Evolutionary conservation across 2,329 filamentous ascomycete species (phyloP), one percentile per base, ranked within the genome.

Genomic region (Emmonsiellopsis sp.): DNA sequence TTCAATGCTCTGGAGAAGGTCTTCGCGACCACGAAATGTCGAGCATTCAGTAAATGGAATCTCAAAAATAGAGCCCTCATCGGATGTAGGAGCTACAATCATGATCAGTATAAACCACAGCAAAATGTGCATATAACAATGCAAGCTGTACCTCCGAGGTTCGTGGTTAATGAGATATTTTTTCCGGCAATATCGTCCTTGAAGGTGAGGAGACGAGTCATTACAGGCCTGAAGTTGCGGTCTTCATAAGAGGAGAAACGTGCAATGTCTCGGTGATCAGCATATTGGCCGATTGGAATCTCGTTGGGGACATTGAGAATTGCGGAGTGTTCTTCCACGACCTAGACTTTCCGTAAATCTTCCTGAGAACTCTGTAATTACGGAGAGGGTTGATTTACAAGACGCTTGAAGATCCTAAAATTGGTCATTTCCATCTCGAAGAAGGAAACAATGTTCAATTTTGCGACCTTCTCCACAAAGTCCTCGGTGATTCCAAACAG

Each of bases 201-300:
- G 21, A 53, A 50, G 17, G n/a, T 39, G 13, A 32, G 13, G 36
- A 55, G 46, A 13, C 42, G 31, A 31, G 34, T 34, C 3, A 55
- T n/a, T 13, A 56, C 32, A 14, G 51, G 11, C 31, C 34, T 42
- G 21, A 48, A 56, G n/a, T 42, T 42, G 14, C 45, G 52, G 46
- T 56, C 55, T 6, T 49, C 39, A 6, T 31, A 6, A 2, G 55
- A 51, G 14, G 31, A 33, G 37, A 56, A 56, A 8, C 55, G 48
- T n/a, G 49, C 53, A 52, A 56, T 52, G 39, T 46, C 33, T 3
- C 53, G 48, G 42, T 54, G 55, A 37, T 54, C 43, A 10, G 52
- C 21, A 39, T 45, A 47, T 9, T 45, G 43, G 2, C 43, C 43
- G 21, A 45, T 9, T 45, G 43, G n/a, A 31, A 31, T 45, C 21